Evolutionary conservation across 2,329 filamentous ascomycete genomes (phyloP).

Genomic region (Cladosporium sp.): DNA sequence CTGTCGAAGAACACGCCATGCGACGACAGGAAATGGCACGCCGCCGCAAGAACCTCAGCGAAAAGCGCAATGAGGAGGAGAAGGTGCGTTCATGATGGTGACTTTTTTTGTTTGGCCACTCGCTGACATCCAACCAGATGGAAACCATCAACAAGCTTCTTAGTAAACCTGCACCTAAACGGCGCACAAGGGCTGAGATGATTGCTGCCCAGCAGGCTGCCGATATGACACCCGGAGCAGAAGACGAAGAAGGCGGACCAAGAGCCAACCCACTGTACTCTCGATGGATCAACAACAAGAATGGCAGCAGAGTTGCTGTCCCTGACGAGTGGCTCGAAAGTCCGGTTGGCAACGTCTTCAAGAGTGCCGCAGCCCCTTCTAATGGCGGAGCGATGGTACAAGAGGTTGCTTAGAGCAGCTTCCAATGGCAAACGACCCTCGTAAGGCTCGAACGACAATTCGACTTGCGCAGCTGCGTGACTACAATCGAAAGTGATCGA

Average conservation of each 20-base stretch:
- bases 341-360: constrained; percentile 64
- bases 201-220: constrained; percentile 44
- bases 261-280: constrained; percentile 62
- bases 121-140: constrained; percentile 57
- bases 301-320: constrained; percentile 64
- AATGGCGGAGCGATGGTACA: constrained; percentile 26
- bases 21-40: constrained; percentile 73
- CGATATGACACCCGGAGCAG: constrained; percentile 54
- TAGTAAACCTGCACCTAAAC: constrained; percentile 80
- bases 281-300: constrained; percentile 68
- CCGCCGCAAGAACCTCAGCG: constrained; percentile 71
- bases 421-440: not conserved
- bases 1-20: constrained; percentile 73
- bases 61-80: constrained; percentile 77
- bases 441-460: not conserved
- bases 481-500: not conserved
- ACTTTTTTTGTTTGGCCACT: not conserved
- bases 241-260: constrained; percentile 33
- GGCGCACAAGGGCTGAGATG: constrained; percentile 52
- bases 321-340: constrained; percentile 68
- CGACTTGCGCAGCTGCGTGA: not conserved
- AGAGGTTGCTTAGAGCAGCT: constrained; percentile 25
- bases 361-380: constrained; percentile 15
- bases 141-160: constrained; percentile 90
- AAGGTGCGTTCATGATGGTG: constrained; percentile 55